These are phyloP conservation scores for Hyphopichia pseudoburtonii DNA, from an alignment of 1,139 yeast genomes.

Conservation along the genomic window DNA sequence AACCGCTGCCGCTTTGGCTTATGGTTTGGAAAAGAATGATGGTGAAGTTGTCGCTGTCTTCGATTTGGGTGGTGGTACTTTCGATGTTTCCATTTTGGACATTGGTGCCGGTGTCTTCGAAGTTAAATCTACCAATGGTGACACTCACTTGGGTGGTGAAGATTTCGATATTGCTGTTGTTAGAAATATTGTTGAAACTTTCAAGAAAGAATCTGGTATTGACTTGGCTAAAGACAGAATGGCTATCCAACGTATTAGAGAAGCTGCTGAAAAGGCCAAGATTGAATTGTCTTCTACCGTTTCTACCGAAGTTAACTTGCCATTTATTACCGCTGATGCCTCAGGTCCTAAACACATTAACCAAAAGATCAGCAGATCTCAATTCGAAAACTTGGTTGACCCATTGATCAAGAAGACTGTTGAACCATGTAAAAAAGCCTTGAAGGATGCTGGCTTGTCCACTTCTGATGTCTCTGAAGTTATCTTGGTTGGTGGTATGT, in stretches of 20 bases:
- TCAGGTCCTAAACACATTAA: constrained; percentile 98
- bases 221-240: constrained; percentile 90
- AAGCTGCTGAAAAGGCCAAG: constrained; percentile 99
- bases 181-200: constrained; percentile 85
- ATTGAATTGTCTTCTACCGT: constrained; percentile 94
- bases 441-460: constrained; percentile 89
- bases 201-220: constrained; percentile 90
- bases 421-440: constrained; percentile 97
- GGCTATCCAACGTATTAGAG: constrained; percentile 99
- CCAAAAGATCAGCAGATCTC: constrained; percentile 89
- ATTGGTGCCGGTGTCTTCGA: constrained; percentile 87
- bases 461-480: constrained; percentile 92
- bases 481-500: constrained; percentile 99
- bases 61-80: constrained; percentile 90
- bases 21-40: constrained; percentile 85
- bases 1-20: constrained; percentile 98
- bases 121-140: constrained; percentile 87
- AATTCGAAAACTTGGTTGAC: constrained; percentile 88
- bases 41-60: constrained; percentile 80
- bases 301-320: constrained; percentile 92
- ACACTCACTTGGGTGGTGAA: constrained; percentile 90
- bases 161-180: constrained; percentile 87
- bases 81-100: constrained; percentile 81
- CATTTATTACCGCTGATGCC: constrained; percentile 94
- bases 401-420: constrained; percentile 88